Evolutionary conservation across 768 basidiomycete genomes (phyloP).

Genomic region (Crepidotus variabilis): DNA sequence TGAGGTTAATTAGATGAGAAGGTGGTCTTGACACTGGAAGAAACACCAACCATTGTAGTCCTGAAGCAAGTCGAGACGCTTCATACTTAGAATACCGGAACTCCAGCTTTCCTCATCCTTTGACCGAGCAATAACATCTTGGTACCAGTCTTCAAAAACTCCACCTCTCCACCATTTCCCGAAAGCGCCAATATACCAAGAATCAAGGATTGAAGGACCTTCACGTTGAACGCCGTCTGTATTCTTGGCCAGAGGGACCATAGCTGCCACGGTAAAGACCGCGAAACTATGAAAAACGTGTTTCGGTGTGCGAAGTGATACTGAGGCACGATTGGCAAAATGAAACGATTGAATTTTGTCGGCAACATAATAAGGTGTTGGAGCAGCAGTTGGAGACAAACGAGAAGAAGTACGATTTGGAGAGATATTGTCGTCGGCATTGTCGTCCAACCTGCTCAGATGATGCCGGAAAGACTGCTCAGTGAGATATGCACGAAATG

Average conservation of each 20-base stretch:
- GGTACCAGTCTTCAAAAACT: slow-evolving; percentile 76
- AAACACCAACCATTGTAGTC: slow-evolving; percentile 57
- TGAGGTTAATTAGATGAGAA: slow-evolving; percentile 1
- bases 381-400: slow-evolving; percentile 21
- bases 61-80: slow-evolving; percentile 65
- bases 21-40: background rate
- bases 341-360: slow-evolving; percentile 57
- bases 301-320: slow-evolving; percentile 89
- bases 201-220: slow-evolving; percentile 59
- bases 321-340: slow-evolving; percentile 90
- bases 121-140: slow-evolving; percentile 56
- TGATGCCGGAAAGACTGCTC: slow-evolving; percentile 96
- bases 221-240: slow-evolving; percentile 36
- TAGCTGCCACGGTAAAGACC: slow-evolving; percentile 81
- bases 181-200: slow-evolving; percentile 90
- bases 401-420: slow-evolving; percentile 22
- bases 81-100: slow-evolving; percentile 75
- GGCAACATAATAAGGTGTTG: slow-evolving; percentile 20
- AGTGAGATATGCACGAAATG: slow-evolving; percentile 94
- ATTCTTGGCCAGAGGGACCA: slow-evolving; percentile 52
- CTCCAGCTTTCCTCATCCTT: slow-evolving; percentile 73
- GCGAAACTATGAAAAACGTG: slow-evolving; percentile 84
- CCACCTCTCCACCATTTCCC: slow-evolving; percentile 91
- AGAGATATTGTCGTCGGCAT: slow-evolving; percentile 46
- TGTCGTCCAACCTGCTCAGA: slow-evolving; percentile 78